phyloP scores from a whole-genome alignment of 805 yeast genomes.

The Grigorovia humatica region DNA sequence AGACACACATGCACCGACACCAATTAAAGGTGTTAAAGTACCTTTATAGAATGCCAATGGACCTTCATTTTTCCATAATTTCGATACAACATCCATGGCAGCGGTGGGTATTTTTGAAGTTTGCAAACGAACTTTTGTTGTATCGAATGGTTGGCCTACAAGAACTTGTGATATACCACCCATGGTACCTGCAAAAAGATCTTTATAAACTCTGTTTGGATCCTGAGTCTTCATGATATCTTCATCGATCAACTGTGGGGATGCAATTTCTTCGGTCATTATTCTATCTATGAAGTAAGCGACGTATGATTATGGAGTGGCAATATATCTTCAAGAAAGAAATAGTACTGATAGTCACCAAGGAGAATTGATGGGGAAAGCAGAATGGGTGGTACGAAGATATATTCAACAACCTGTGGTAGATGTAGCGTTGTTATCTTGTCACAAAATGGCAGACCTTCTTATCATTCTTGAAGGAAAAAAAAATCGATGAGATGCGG shows the following conservation, averaged over 20 bases:
- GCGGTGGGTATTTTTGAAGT: slow-evolving; percentile 66
- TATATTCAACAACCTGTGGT: too few species aligned
- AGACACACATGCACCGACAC: slow-evolving; percentile 97
- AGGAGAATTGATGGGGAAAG: too few species aligned
- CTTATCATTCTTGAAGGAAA: neutral
- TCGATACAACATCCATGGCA: slow-evolving; percentile 67
- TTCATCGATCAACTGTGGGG: slow-evolving; percentile 27
- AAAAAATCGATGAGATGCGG: neutral
- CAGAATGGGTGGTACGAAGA: too few species aligned
- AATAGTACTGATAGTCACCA: too few species aligned
- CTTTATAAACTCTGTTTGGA: slow-evolving; percentile 46
- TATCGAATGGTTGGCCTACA: slow-evolving; percentile 93
- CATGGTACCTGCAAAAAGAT: slow-evolving; percentile 80
- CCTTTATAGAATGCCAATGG: slow-evolving; percentile 83
- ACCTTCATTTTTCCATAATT: slow-evolving; percentile 72
- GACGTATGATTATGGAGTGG: too few species aligned
- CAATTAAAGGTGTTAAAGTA: slow-evolving; percentile 82
- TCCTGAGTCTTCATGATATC: slow-evolving; percentile 13
- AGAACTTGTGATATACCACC: slow-evolving; percentile 96
- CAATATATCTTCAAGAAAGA: too few species aligned
- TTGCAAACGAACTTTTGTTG: slow-evolving; percentile 87
- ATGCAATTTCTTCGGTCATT: slow-evolving; percentile 29
- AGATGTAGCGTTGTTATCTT: too few species aligned
- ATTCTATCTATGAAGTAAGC: neutral
- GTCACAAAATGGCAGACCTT: too few species aligned